phyloP scores from a whole-genome alignment of 306 rosid genomes.

The Oxytropis ochrocephala region DNA sequence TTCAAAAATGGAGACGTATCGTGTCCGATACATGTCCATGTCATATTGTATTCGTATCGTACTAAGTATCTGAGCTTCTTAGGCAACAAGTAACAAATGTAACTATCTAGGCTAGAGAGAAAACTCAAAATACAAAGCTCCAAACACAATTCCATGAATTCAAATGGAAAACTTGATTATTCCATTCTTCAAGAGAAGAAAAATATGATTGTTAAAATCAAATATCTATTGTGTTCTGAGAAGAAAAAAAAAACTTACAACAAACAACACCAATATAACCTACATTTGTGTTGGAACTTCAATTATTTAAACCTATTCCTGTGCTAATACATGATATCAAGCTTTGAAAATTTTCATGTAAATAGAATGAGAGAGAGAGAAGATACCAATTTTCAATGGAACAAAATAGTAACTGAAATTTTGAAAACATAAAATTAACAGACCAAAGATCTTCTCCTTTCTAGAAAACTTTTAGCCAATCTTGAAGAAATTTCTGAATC shows the following conservation, averaged over 20 bases:
- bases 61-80: too few relatives aligned
- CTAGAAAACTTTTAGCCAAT: constrained; percentile 45
- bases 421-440: constrained; percentile 19
- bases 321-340: constrained; percentile 60
- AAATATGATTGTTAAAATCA: constrained; percentile 33
- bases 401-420: constrained; percentile 35
- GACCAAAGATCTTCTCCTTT: constrained; percentile 33
- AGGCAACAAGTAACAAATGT: not conserved
- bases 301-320: constrained; percentile 66
- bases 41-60: too few relatives aligned
- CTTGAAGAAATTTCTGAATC: constrained; percentile 49
- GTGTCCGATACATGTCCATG: too few relatives aligned
- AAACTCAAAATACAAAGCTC: constrained; percentile 13
- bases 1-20: too few relatives aligned
- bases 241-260: constrained; percentile 31
- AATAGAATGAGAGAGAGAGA: constrained; percentile 52
- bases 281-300: constrained; percentile 51
- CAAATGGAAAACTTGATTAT: constrained; percentile 27
- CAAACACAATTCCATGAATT: constrained; percentile 23
- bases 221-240: constrained; percentile 45
- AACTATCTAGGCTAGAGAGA: not conserved
- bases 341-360: constrained; percentile 47
- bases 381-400: constrained; percentile 40
- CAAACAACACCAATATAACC: constrained; percentile 35
- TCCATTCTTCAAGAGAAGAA: constrained; percentile 32